phyloP scores from a whole-genome alignment of 441 rosid species.

The Jatropha podagrica region DNA sequence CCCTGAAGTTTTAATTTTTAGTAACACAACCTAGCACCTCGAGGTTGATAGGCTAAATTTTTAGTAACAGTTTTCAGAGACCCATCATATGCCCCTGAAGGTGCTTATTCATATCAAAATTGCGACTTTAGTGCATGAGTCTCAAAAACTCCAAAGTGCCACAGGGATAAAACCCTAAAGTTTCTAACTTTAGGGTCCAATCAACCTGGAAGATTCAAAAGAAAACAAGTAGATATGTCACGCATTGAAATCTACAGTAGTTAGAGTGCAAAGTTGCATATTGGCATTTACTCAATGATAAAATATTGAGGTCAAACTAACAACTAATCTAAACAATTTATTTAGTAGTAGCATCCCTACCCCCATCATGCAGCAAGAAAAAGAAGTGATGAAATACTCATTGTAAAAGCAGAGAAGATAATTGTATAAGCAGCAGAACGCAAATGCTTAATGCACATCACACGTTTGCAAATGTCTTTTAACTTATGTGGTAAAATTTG shows the following conservation, averaged over 20 bases:
- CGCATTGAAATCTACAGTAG: neutral
- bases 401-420: neutral
- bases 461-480: neutral
- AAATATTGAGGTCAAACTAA: neutral
- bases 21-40: too few species aligned
- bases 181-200: neutral
- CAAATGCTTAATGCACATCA: neutral
- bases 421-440: neutral
- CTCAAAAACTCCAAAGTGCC: too few species aligned
- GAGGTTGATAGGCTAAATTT: too few species aligned
- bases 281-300: neutral
- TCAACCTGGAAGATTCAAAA: neutral
- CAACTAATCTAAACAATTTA: neutral
- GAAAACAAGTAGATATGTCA: neutral
- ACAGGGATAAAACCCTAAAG: too few species aligned
- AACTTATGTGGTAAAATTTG: conserved; percentile 1
- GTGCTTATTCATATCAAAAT: too few species aligned
- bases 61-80: too few species aligned
- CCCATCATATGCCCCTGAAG: too few species aligned
- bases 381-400: too few species aligned
- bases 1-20: too few species aligned
- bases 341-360: neutral
- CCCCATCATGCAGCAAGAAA: too few species aligned
- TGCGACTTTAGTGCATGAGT: too few species aligned
- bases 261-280: neutral